These are phyloP conservation scores for Pseudogymnoascus sp. DNA, from an alignment of 2,329 filamentous ascomycete species.

Conservation along the genomic window DNA sequence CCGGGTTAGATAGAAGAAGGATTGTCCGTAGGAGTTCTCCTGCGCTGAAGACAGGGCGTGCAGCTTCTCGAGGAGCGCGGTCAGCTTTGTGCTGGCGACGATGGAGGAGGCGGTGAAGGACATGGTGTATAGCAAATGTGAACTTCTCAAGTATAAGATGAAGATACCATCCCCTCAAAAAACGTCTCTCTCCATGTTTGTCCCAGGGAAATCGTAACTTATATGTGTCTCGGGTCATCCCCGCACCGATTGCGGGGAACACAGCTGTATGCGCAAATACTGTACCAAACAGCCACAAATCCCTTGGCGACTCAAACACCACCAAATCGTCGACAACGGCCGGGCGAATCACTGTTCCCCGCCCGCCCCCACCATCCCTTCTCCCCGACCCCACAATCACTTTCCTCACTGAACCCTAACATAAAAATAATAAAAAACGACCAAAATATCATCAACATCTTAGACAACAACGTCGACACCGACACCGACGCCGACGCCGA, in stretches of 20 bases:
- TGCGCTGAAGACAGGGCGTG: conserved; percentile 29
- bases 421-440: neutral
- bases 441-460: neutral
- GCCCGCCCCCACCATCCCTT: neutral
- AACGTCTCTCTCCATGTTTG: neutral
- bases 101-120: conserved; percentile 21
- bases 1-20: conserved; percentile 9
- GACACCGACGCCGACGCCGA: neutral
- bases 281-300: neutral
- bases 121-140: conserved; percentile 21
- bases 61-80: conserved; percentile 26
- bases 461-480: neutral
- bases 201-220: neutral
- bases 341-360: neutral
- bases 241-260: neutral
- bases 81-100: neutral
- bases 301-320: neutral
- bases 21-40: conserved; percentile 21
- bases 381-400: neutral
- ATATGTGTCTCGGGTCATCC: neutral
- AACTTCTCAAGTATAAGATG: neutral
- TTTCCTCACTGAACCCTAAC: neutral
- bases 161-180: neutral
- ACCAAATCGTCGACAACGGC: neutral
- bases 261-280: neutral